phyloP scores from a whole-genome alignment of 2,329 filamentous ascomycete genomes.

The Sporothrix inflata region DNA sequence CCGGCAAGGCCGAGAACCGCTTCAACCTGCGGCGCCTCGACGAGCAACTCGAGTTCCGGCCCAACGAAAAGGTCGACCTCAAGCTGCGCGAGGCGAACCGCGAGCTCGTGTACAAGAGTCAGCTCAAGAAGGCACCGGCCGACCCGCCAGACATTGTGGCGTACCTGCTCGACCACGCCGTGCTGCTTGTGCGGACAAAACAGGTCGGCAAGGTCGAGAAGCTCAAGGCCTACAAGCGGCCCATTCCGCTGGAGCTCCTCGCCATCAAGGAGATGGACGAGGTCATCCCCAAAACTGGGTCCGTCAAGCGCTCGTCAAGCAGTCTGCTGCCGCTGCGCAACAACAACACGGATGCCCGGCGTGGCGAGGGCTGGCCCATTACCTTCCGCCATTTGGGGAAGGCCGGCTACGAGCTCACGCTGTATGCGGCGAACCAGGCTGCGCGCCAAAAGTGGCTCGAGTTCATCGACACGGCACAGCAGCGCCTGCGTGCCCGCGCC shows the following conservation, averaged over 20 bases:
- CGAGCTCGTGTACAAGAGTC: slow-evolving; percentile 91
- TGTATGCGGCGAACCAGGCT: slow-evolving; percentile 84
- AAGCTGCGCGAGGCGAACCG: slow-evolving; percentile 92
- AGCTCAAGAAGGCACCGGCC: slow-evolving; percentile 87
- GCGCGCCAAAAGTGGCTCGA: slow-evolving; percentile 97
- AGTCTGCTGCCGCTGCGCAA: slow-evolving; percentile 64
- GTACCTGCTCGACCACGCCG: slow-evolving; percentile 94
- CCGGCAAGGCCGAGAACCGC: slow-evolving; percentile 94
- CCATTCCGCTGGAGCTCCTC: slow-evolving; percentile 90
- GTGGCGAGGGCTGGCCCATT: slow-evolving; percentile 82
- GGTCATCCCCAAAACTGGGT: slow-evolving; percentile 78
- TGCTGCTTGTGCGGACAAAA: slow-evolving; percentile 89
- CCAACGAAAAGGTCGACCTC: slow-evolving; percentile 88
- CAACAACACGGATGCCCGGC: slow-evolving; percentile 58
- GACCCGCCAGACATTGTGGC: slow-evolving; percentile 89
- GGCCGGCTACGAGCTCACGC: slow-evolving; percentile 87
- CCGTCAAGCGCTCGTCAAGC: slow-evolving; percentile 84
- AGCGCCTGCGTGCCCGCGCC: slow-evolving; percentile 81
- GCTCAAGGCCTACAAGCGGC: slow-evolving; percentile 88
- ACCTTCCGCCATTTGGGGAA: slow-evolving; percentile 96
- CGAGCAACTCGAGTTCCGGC: slow-evolving; percentile 86
- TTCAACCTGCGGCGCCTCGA: slow-evolving; percentile 94
- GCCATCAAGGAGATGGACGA: slow-evolving; percentile 98
- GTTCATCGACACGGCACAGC: slow-evolving; percentile 88
- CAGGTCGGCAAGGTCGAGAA: slow-evolving; percentile 91